Conservation (phyloP, 2,329 filamentous ascomycete genomes). For the Fusarium sambucinum region DNA sequence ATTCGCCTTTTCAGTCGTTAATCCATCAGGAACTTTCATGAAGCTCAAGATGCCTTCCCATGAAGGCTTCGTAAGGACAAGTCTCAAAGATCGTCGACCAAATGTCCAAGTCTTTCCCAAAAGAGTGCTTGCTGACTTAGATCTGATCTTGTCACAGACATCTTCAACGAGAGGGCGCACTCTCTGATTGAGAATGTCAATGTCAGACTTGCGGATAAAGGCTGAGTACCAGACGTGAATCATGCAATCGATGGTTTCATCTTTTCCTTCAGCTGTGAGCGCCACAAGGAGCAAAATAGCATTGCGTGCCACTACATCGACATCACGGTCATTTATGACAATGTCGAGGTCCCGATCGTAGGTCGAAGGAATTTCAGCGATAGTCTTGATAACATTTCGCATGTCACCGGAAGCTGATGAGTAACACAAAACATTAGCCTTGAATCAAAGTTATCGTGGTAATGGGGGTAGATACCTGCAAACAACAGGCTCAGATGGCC, state of each 20-base stretch:
- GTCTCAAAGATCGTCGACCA: background rate
- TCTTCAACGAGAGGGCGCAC: conserved; percentile 4
- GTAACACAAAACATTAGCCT: background rate
- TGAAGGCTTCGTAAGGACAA: conserved; percentile 1
- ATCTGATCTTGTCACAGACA: background rate
- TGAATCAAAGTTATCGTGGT: accelerated
- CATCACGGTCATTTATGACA: conserved; percentile 20
- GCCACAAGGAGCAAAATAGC: conserved; percentile 16
- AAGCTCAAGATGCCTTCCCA: conserved; percentile 10
- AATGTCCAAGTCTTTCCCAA: conserved; percentile 1
- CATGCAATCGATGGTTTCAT: conserved; percentile 8
- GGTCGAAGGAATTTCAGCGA: background rate
- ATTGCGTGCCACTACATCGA: conserved; percentile 24
- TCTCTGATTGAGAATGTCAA: background rate
- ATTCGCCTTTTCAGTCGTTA: conserved; percentile 1
- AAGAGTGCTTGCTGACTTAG: accelerated
- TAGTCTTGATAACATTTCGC: conserved; percentile 19
- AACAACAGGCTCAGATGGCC: conserved; percentile 14
- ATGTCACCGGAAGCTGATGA: conserved; percentile 25
- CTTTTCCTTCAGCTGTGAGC: background rate
- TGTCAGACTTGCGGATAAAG: conserved; percentile 6
- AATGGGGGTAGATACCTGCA: background rate
- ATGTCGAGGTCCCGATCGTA: background rate
- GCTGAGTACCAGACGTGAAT: conserved; percentile 30
- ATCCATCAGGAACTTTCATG: background rate